phyloP scores from a whole-genome alignment of 2,329 filamentous ascomycete genomes.

The Phymatotrichopsis omnivora region DNA sequence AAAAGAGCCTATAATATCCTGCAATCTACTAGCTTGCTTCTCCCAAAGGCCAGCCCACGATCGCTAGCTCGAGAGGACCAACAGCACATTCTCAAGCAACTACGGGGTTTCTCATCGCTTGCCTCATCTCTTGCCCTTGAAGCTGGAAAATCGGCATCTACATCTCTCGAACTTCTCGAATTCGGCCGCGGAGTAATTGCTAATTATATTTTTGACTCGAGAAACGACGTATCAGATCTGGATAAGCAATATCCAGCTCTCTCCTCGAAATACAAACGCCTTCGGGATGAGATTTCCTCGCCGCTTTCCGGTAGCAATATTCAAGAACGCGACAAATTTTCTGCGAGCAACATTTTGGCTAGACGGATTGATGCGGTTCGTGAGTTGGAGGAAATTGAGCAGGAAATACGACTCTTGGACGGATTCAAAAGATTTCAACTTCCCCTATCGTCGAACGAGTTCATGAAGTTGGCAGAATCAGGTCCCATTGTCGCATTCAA shows the following conservation, averaged over 20 bases:
- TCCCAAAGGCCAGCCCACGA: constrained; percentile 5
- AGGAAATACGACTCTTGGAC: constrained; percentile 1
- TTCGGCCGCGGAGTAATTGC: constrained; percentile 12
- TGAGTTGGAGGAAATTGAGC: constrained; percentile 6
- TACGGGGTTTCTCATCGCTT: constrained; percentile 5
- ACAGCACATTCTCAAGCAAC: constrained; percentile 11
- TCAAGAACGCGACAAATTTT: not conserved
- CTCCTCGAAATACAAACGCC: not conserved
- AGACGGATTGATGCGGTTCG: constrained; percentile 6
- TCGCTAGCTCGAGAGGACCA: constrained; percentile 13
- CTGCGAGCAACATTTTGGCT: not conserved
- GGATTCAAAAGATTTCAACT: constrained; percentile 7
- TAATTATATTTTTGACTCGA: constrained; percentile 8
- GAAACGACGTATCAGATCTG: constrained; percentile 12
- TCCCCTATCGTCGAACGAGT: not conserved
- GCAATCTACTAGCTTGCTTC: too few relatives aligned
- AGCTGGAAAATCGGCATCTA: not conserved
- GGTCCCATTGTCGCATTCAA: constrained; percentile 11
- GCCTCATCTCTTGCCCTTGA: constrained; percentile 5
- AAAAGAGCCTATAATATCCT: too few relatives aligned
- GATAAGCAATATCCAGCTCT: not conserved
- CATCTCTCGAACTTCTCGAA: constrained; percentile 4
- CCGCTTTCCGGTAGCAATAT: not conserved
- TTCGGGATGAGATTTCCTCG: constrained; percentile 3
- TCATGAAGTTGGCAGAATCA: not conserved